Evolutionary conservation across 2,329 filamentous ascomycete species (phyloP).

Genomic region (Fusarium zealandicum): DNA sequence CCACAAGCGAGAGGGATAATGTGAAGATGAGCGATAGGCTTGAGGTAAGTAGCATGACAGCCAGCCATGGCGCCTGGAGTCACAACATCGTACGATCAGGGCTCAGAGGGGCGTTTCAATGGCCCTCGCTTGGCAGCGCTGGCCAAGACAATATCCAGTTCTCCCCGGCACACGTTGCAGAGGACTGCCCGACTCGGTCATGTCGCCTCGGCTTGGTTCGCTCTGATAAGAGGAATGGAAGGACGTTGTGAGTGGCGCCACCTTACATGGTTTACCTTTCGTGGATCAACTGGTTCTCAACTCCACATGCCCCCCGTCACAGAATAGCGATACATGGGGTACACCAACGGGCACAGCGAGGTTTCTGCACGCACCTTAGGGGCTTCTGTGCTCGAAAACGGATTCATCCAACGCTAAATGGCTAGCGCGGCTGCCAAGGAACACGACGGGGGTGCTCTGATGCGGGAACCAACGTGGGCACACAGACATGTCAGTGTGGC

Average conservation of each 20-base stretch:
- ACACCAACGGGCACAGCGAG: slow-evolving; percentile 5
- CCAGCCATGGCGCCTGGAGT: not conserved
- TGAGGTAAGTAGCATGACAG: not conserved
- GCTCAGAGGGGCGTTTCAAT: slow-evolving; percentile 16
- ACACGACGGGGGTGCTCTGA: slow-evolving; percentile 4
- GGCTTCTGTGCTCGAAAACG: not conserved
- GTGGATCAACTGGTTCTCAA: not conserved
- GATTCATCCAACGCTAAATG: slow-evolving; percentile 7
- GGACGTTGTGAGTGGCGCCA: slow-evolving; percentile 7
- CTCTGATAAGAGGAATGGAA: slow-evolving; percentile 3
- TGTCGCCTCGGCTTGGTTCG: slow-evolving; percentile 1
- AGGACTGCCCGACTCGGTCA: slow-evolving; percentile 21
- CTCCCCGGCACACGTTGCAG: slow-evolving; percentile 6
- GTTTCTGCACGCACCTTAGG: slow-evolving; percentile 10
- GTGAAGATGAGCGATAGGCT: not conserved
- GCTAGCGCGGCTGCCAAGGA: slow-evolving; percentile 29
- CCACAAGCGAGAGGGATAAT: not conserved
- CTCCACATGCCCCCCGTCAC: slow-evolving; percentile 5
- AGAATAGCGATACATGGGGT: slow-evolving; percentile 22
- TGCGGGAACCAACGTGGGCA: slow-evolving; percentile 11
- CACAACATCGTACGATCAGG: slow-evolving; percentile 32
- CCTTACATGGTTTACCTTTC: slow-evolving; percentile 6
- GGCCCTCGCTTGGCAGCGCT: slow-evolving; percentile 1
- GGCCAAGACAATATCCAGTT: slow-evolving; percentile 17
- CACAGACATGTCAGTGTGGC: slow-evolving; percentile 13